Evolutionary conservation across 2,329 filamentous ascomycete genomes (phyloP), one percentile per base, ranked within the genome.

Genomic region (Ophiosphaerella herpotricha): DNA sequence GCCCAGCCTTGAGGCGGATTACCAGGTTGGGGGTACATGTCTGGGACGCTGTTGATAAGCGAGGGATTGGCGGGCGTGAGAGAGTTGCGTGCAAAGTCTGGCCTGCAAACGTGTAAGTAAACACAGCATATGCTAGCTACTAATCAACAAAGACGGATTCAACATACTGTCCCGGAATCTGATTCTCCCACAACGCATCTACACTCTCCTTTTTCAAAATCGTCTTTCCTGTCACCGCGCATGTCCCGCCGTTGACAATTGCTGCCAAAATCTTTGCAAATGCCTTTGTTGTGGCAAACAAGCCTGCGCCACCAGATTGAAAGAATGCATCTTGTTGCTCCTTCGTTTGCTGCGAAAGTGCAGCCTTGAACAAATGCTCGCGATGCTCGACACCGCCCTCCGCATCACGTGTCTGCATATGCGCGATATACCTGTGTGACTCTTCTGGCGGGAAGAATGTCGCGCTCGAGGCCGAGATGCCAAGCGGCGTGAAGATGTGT

Each of bases 1-100:
- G 85, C 84, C 84, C 84, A 88, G 9, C 86, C 86, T 61, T 88
- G 85, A 0, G 84, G 80, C 21, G 77, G 78, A 51, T 80, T 73
- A 16, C 75, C 74, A 32, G 63, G 58, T 48, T 76, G 72, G 0
- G 75, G 74, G 54, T 76, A 86, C 11, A 86, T 46, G 26, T 85
- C 81, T 0, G 76, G 70, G 1, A 79, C 53, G 0, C 68, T 63
- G 56, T 82, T 80, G 2, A 78, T 77, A 7, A 82, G 68, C 12
- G 78, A 71, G 0, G 78, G 77, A 53, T 82, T 83, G 0, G 79
- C 71, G 1, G 76, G 75, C 0, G 77, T 66, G 2, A 82, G 73
- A 2, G 61, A 55, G 6, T 32, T 31, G 1, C 80, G 74, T 1
- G 76, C 75, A 48, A 82, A 84, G 53, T 85, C 62, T 0, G 83